Conservation (phyloP, 495 filamentous ascomycete genomes). For the Rhypophila decipiens region DNA sequence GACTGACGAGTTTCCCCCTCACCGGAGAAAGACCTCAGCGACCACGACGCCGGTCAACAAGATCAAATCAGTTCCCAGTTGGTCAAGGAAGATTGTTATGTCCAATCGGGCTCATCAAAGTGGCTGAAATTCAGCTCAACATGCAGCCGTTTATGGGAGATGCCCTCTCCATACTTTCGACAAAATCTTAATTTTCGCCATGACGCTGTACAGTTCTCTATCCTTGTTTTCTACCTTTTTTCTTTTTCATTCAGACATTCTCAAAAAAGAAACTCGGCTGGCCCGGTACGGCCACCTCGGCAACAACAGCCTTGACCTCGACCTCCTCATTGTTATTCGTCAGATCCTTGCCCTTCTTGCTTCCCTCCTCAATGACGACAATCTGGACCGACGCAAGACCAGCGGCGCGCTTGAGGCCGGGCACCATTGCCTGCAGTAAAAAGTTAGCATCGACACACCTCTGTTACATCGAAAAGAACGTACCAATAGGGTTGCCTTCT, state of each 20-base stretch:
- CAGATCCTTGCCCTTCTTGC: slow-evolving; percentile 53
- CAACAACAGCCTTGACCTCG: slow-evolving; percentile 48
- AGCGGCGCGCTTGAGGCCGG: slow-evolving; percentile 51
- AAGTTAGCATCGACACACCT: too few relatives aligned
- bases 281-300: slow-evolving; percentile 71
- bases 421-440: slow-evolving; percentile 29
- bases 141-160: background rate
- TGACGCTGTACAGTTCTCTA: too few relatives aligned
- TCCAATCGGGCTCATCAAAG: background rate
- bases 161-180: background rate
- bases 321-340: slow-evolving; percentile 45
- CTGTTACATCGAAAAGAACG: slow-evolving; percentile 7
- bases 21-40: too few relatives aligned
- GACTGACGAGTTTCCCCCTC: too few relatives aligned
- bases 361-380: slow-evolving; percentile 62
- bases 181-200: background rate
- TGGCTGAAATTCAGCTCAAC: background rate
- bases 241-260: slow-evolving; percentile 45
- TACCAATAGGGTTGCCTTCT: slow-evolving; percentile 59
- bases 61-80: background rate
- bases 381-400: slow-evolving; percentile 59
- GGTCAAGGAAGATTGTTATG: background rate
- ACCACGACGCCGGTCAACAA: too few relatives aligned
- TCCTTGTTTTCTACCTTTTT: background rate
- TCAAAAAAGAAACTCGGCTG: slow-evolving; percentile 70